A percentile compares a stretch with the other conserved stretches of the same genome.
phyloP scores from a whole-genome alignment of 805 yeast genomes.

The Candida railenensis region DNA sequence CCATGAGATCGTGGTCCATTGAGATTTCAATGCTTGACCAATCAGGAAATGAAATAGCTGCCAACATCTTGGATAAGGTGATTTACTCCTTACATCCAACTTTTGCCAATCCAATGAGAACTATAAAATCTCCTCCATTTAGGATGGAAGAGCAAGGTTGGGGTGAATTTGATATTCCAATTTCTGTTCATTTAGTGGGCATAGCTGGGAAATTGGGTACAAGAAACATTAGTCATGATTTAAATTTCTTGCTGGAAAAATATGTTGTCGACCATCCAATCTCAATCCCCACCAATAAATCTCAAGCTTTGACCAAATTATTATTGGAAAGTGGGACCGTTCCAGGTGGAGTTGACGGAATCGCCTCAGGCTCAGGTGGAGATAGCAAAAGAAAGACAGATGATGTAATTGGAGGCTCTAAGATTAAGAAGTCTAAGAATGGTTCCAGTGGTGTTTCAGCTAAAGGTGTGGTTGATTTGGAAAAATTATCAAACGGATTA shows the following conservation, averaged over 20 bases:
- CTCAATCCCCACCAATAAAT: slow-evolving; percentile 70
- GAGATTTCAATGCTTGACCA: slow-evolving; percentile 73
- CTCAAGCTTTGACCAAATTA: slow-evolving; percentile 65
- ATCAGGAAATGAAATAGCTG: slow-evolving; percentile 81
- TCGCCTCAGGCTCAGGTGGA: slow-evolving; percentile 11
- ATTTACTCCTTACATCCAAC: slow-evolving; percentile 95
- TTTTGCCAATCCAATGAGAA: slow-evolving; percentile 82
- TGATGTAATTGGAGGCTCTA: slow-evolving; percentile 23
- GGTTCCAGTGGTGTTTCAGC: slow-evolving; percentile 45
- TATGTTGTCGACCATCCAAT: slow-evolving; percentile 78
- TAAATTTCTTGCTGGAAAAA: slow-evolving; percentile 76
- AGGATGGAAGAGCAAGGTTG: slow-evolving; percentile 91
- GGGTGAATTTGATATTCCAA: slow-evolving; percentile 95
- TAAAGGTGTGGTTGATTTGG: slow-evolving; percentile 82
- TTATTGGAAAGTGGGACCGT: slow-evolving; percentile 82
- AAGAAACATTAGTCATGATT: slow-evolving; percentile 80
- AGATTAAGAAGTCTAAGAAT: slow-evolving; percentile 51
- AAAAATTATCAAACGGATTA: slow-evolving; percentile 84
- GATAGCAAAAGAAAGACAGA: slow-evolving; percentile 27
- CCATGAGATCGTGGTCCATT: slow-evolving; percentile 92
- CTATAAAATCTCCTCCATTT: slow-evolving; percentile 81
- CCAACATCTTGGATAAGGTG: slow-evolving; percentile 85
- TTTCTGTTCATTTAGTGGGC: slow-evolving; percentile 65
- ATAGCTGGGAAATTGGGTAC: slow-evolving; percentile 81
- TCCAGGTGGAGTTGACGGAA: slow-evolving; percentile 37